Percentiles rank a stretch among this genome's conserved stretches.
phyloP scores from a whole-genome alignment of 148 eudicot species.

The Dysphania ambrosioides region DNA sequence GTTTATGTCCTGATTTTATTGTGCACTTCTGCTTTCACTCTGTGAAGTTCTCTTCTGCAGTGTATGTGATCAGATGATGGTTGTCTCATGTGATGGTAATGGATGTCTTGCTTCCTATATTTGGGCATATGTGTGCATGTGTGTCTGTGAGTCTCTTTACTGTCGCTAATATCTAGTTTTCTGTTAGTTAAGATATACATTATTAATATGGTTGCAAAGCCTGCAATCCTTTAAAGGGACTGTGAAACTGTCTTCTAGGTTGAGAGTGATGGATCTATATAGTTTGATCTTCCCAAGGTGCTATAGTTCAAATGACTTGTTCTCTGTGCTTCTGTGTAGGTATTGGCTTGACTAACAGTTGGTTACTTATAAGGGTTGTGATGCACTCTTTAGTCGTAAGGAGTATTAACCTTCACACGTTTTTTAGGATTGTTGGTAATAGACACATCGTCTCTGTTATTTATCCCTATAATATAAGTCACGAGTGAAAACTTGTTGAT shows the following conservation, averaged over 20 bases:
- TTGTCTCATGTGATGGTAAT: neutral
- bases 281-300: neutral
- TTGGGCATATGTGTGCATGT: neutral
- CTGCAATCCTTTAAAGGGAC: neutral
- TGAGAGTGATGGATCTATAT: neutral
- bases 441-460: neutral
- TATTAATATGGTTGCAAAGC: neutral
- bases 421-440: neutral
- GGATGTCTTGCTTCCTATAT: neutral
- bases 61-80: neutral
- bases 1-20: neutral
- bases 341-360: neutral
- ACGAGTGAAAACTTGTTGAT: neutral
- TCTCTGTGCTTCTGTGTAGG: neutral
- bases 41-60: neutral
- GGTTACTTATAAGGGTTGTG: neutral
- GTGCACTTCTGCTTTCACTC: neutral
- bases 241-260: neutral
- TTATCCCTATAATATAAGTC: neutral
- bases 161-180: neutral
- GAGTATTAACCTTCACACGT: neutral
- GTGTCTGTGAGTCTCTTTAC: neutral
- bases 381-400: neutral
- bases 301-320: neutral
- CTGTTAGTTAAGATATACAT: neutral